phyloP scores from a whole-genome alignment of 768 basidiomycete genomes.

The Leucocoprinus birnbaumii region DNA sequence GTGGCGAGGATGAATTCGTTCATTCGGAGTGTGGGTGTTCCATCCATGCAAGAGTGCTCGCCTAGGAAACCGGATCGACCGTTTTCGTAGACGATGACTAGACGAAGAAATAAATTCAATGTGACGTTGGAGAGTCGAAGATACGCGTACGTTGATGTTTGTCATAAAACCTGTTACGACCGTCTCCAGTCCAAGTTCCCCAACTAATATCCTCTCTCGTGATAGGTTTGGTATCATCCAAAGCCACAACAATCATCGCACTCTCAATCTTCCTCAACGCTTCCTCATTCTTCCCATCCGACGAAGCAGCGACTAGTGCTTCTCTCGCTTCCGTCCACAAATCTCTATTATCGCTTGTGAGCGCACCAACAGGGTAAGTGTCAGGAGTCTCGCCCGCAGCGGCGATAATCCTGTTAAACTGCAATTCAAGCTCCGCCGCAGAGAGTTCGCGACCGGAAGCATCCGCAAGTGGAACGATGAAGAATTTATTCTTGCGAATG shows the following conservation, averaged over 20 bases:
- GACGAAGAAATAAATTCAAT: background rate
- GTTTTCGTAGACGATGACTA: slow-evolving; percentile 93
- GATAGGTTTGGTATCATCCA: slow-evolving; percentile 82
- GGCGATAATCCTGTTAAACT: slow-evolving; percentile 67
- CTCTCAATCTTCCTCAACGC: slow-evolving; percentile 82
- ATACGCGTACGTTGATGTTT: slow-evolving; percentile 87
- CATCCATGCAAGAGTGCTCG: slow-evolving; percentile 89
- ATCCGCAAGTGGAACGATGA: slow-evolving; percentile 69
- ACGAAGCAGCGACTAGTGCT: slow-evolving; percentile 61
- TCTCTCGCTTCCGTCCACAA: slow-evolving; percentile 77
- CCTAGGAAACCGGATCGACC: slow-evolving; percentile 93
- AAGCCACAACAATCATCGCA: slow-evolving; percentile 81
- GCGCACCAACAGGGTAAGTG: slow-evolving; percentile 63
- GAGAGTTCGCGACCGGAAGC: slow-evolving; percentile 67
- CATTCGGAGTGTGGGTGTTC: slow-evolving; percentile 91
- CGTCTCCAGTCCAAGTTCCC: slow-evolving; percentile 87
- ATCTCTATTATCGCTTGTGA: slow-evolving; percentile 90
- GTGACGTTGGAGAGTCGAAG: background rate
- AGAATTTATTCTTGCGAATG: slow-evolving; percentile 90
- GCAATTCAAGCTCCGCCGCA: slow-evolving; percentile 79
- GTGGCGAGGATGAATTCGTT: slow-evolving; percentile 91
- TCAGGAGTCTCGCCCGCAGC: slow-evolving; percentile 47
- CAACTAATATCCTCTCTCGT: slow-evolving; percentile 82
- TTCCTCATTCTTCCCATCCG: slow-evolving; percentile 51
- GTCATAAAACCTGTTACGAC: slow-evolving; percentile 91